Percentiles rank a stretch among this genome's conserved stretches.
Conservation (phyloP, 345 rosid species). For the Fremontodendron californicum region DNA sequence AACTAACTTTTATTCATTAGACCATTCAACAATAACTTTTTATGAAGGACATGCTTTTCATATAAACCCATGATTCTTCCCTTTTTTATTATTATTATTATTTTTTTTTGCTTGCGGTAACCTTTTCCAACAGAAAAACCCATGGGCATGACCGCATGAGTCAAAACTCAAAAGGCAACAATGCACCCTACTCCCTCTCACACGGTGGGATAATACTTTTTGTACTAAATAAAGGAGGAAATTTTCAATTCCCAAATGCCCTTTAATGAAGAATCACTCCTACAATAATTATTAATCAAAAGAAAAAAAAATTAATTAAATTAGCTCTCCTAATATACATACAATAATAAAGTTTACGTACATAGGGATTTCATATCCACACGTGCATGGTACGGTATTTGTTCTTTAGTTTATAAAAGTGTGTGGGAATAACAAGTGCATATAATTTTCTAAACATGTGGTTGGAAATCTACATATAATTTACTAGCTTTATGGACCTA, state of each 20-base stretch:
- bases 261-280: neutral
- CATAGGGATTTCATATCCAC: neutral
- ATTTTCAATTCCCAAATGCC: neutral
- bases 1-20: too few species aligned
- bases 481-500: neutral
- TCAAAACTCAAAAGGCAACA: neutral
- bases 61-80: too few species aligned
- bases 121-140: neutral
- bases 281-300: neutral
- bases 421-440: neutral
- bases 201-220: neutral
- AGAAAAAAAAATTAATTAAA: neutral
- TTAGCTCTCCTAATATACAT: neutral
- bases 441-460: neutral
- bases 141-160: neutral
- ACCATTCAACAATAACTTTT: too few species aligned
- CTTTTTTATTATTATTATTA: neutral
- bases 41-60: too few species aligned
- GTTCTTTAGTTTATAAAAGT: neutral
- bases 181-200: neutral
- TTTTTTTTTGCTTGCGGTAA: neutral
- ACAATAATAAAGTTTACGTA: constrained; percentile 3
- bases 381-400: constrained; percentile 1
- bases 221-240: neutral
- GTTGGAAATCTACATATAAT: neutral